Conservation (phyloP, 768 basidiomycete species). For the Tylopilus vinaceipallidus region DNA sequence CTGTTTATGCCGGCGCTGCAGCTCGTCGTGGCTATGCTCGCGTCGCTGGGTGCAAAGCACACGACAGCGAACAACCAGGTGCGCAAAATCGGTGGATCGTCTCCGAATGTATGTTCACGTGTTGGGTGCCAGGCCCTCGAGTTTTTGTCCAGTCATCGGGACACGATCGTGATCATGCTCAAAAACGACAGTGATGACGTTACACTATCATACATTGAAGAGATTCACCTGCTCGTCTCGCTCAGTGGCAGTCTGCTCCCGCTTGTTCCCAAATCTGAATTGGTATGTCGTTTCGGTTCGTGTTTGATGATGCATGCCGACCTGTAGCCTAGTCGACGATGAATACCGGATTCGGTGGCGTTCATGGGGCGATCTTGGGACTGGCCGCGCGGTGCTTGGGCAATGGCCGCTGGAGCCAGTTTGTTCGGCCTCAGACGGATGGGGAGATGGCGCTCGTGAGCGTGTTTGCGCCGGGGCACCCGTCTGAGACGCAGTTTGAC, state of each 20-base stretch:
- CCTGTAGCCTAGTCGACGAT: slow-evolving; percentile 60
- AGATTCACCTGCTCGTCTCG: slow-evolving; percentile 75
- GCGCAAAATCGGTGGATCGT: slow-evolving; percentile 3
- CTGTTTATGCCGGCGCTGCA: slow-evolving; percentile 85
- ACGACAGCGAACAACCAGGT: slow-evolving; percentile 70
- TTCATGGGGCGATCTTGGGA: slow-evolving; percentile 76
- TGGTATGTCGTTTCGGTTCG: slow-evolving; percentile 48
- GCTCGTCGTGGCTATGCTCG: slow-evolving; percentile 71
- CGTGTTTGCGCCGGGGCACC: slow-evolving; percentile 52
- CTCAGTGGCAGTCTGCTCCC: slow-evolving; percentile 69
- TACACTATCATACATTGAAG: slow-evolving; percentile 67
- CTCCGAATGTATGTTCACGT: neutral
- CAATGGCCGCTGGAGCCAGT: slow-evolving; percentile 53
- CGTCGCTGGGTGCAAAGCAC: slow-evolving; percentile 72
- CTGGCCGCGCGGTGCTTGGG: slow-evolving; percentile 73
- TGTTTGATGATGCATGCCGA: too few species aligned
- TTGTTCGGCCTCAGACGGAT: slow-evolving; percentile 63
- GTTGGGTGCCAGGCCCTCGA: slow-evolving; percentile 42
- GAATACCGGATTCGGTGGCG: slow-evolving; percentile 78
- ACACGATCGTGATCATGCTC: slow-evolving; percentile 79
- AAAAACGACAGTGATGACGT: slow-evolving; percentile 68
- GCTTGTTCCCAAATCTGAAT: slow-evolving; percentile 69
- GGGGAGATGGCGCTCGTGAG: slow-evolving; percentile 57
- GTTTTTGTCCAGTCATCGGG: slow-evolving; percentile 79
- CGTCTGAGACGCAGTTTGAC: slow-evolving; percentile 57